Base-by-base conservation (phyloP, 108 stramenopile species). In the Skeletonema grethae region DNA sequence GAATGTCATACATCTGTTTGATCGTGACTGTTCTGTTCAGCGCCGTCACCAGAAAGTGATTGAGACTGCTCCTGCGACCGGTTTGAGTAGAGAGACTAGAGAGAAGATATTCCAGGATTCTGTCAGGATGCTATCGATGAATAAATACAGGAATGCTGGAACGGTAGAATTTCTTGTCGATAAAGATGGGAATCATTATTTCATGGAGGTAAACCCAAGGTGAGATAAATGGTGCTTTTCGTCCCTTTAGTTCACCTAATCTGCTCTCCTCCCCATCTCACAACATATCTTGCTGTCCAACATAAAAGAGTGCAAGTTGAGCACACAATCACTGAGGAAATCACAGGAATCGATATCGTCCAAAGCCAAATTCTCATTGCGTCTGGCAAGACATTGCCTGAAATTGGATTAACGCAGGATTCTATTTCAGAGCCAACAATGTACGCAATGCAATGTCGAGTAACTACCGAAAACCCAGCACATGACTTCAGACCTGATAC, bases 161-260 rank as follows among this genome's bases (percentile, higher is more conserved):
- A 99, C 98, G 8, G 97, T 98, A 4, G 98, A 99, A 82, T 99
- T 98, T 68, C 74, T 99, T 22, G 97, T 99, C 31, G 98, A 98
- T 68, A 83, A 96, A 76, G 57, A 89, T 64, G 88, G 91, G 39
- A 57, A 88, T 34, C 88, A 95, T 73, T 97, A 93, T 80, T 97
- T 98, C 70, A 92, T 96, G 80, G 97, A 98, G 82, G 93, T 97
- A 13, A 98, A 98, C 70, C 95, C 97, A 20, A 88, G 90, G 16
- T 53, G 50, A 53, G 50, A 15, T 43, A n/a, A 43, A 43, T n/a
- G 13, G 15, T 43, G 41, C 15, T 43, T 43, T 43, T 2, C 15
- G 15, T 5, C 3, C 3, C 3, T 43, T 15, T 0, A 43, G 41
- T 43, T 13, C 2, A 43, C n/a, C 15, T 43, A 1, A 18, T 48